Base-by-base conservation (phyloP, 495 filamentous ascomycete species). In the Annulohypoxylon bovei region DNA sequence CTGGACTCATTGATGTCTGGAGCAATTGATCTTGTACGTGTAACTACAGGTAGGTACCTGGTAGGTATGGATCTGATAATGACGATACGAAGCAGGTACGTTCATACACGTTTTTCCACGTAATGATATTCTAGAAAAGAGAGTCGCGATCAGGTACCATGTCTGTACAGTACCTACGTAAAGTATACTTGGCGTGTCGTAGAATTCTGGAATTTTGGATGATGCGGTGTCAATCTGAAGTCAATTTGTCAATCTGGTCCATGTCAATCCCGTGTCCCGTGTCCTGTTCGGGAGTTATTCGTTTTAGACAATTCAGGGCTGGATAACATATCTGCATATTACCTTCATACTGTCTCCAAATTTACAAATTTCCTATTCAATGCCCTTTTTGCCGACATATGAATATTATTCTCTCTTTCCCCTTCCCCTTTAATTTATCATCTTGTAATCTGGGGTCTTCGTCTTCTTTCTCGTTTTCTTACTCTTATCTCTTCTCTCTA, bases 241-340 rank as follows among this genome's bases (percentile, higher is more conserved):
- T 9, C 35, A 40, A 46, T 47, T 30, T 25, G 28, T 33, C 25
- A 12, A 22, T 47, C 23, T 22, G 2, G 27, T 32, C 4, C 37
- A 61, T 16, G 33, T 50, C 30, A 27, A 50, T 39, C 27, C 37
- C 37, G 44, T 55, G 1, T 7, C 33, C 27, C 37, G 37, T 56
- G 50, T 20, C 50, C 50, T 28, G 47, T 20, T 60, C 46, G 60
- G 67, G 46, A 70, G 54, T 65, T 70, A 37, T 60, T 55, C 30
- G n/a, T 44, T 37, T 35, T 35, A 28, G 46, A 25, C 46, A 50
- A 9, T 53, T 37, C 18, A 35, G 14, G 16, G 14, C 27, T 49
- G 16, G 22, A 49, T n/a, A n/a, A n/a, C n/a, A n/a, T n/a, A n/a
- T n/a, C n/a, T n/a, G n/a, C n/a, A n/a, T 20, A 44, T 5, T 20